These are phyloP conservation scores for Miscanthus lutarioriparius DNA, from an alignment of 176 grass and related monocot species.

Conservation along the genomic window DNA sequence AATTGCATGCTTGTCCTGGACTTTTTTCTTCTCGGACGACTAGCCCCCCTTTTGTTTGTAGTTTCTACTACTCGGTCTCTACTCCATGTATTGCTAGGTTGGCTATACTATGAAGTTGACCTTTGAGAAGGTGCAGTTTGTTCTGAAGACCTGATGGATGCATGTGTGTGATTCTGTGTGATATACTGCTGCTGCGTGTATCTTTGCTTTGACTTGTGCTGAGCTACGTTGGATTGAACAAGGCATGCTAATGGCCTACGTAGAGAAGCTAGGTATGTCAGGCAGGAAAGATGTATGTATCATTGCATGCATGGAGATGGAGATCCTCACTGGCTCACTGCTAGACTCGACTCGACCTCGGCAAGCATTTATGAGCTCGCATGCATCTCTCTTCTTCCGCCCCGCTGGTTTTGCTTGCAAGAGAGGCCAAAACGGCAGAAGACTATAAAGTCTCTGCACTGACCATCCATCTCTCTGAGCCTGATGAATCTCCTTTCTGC, in stretches of 20 bases:
- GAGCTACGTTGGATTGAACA: neutral
- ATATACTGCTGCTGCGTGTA: neutral
- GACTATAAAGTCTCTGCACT: neutral
- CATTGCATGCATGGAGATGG: slow-evolving; percentile 30
- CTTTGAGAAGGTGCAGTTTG: neutral
- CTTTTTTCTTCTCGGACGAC: slow-evolving; percentile 23
- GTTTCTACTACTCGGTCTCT: neutral
- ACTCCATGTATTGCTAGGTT: slow-evolving; percentile 10
- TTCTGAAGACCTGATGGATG: neutral
- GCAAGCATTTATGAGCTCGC: slow-evolving; percentile 14
- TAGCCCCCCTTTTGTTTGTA: neutral
- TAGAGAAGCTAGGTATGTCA: slow-evolving; percentile 32
- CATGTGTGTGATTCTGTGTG: neutral
- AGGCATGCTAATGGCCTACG: slow-evolving; percentile 15
- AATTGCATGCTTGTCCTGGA: slow-evolving; percentile 12
- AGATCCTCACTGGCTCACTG: slow-evolving; percentile 16
- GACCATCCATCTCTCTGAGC: neutral
- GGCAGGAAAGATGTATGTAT: slow-evolving; percentile 36
- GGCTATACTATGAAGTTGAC: slow-evolving; percentile 25
- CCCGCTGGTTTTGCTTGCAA: slow-evolving; percentile 26
- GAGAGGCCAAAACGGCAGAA: slow-evolving; percentile 30
- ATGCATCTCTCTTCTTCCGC: neutral
- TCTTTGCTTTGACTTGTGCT: slow-evolving; percentile 36
- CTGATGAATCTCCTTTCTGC: neutral
- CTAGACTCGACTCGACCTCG: neutral